These are phyloP conservation scores for Candida alai DNA, from an alignment of 805 yeast species.

Conservation along the genomic window DNA sequence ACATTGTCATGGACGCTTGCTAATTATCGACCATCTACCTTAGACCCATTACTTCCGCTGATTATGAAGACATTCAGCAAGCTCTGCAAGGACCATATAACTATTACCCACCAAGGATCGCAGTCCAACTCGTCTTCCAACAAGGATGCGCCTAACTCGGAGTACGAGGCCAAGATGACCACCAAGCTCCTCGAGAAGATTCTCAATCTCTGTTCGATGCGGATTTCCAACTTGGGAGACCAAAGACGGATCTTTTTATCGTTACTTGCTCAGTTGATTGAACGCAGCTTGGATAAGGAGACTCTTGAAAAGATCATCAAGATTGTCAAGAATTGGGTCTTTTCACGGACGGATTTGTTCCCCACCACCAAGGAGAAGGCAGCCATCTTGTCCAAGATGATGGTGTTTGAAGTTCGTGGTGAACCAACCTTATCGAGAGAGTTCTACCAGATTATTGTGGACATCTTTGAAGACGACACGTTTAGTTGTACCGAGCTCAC, in stretches of 20 bases:
- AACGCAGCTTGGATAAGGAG: conserved; percentile 75
- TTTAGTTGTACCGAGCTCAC: conserved; percentile 84
- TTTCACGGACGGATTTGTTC: conserved; percentile 74
- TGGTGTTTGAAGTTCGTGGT: conserved; percentile 85
- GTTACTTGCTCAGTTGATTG: conserved; percentile 83
- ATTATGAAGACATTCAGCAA: conserved; percentile 87
- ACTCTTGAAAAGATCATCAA: conserved; percentile 70
- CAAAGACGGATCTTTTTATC: conserved; percentile 87
- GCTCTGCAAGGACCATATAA: conserved; percentile 80
- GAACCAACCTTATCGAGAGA: conserved; percentile 73
- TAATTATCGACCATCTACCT: conserved; percentile 63
- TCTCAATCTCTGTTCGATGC: conserved; percentile 68
- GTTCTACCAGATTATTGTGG: conserved; percentile 82
- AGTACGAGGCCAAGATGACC: conserved; percentile 76
- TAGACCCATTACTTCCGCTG: conserved; percentile 72
- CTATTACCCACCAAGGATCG: conserved; percentile 51
- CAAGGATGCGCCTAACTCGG: conserved; percentile 37
- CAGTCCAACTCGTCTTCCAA: conserved; percentile 30
- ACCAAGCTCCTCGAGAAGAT: conserved; percentile 73
- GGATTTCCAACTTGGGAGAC: conserved; percentile 87
- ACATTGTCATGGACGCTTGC: conserved; percentile 80
- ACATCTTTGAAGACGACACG: conserved; percentile 76
- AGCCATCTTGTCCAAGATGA: conserved; percentile 87
- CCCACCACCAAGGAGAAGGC: conserved; percentile 97
- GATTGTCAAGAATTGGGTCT: conserved; percentile 86